Evolutionary conservation across 2,329 filamentous ascomycete species (phyloP).

Genomic region (Thelonectria olida): DNA sequence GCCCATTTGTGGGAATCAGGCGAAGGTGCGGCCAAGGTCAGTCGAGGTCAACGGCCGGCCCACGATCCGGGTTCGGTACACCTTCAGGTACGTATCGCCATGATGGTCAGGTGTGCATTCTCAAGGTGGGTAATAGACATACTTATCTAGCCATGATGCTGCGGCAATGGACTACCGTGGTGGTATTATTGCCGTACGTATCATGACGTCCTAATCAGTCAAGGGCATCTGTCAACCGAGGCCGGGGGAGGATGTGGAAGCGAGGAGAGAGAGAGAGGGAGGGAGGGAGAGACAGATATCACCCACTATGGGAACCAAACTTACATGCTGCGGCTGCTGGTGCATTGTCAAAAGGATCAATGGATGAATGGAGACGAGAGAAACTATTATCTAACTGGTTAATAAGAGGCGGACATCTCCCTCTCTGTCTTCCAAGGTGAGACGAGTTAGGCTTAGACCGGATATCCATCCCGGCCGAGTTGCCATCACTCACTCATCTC

Average conservation of each 20-base stretch:
- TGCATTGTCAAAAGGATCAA: conserved; percentile 3
- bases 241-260: neutral
- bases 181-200: neutral
- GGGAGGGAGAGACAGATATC: no score
- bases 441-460: conserved; percentile 38
- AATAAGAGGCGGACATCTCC: no score
- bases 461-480: conserved; percentile 29
- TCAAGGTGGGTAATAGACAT: neutral
- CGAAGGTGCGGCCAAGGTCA: conserved; percentile 36
- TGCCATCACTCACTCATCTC: neutral
- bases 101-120: conserved; percentile 17
- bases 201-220: conserved; percentile 6
- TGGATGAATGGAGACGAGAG: conserved; percentile 16
- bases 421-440: conserved; percentile 39
- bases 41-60: conserved; percentile 35
- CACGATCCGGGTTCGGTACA: conserved; percentile 32
- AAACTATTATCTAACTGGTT: no score
- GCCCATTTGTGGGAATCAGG: conserved; percentile 25
- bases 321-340: no score
- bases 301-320: no score
- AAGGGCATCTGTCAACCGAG: neutral
- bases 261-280: no score
- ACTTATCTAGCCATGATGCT: neutral
- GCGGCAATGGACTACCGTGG: conserved; percentile 20
- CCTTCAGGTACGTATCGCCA: no score